Base-by-base conservation (phyloP, 1,284 basidiomycete species). In the Veloporphyrellus conicus region DNA sequence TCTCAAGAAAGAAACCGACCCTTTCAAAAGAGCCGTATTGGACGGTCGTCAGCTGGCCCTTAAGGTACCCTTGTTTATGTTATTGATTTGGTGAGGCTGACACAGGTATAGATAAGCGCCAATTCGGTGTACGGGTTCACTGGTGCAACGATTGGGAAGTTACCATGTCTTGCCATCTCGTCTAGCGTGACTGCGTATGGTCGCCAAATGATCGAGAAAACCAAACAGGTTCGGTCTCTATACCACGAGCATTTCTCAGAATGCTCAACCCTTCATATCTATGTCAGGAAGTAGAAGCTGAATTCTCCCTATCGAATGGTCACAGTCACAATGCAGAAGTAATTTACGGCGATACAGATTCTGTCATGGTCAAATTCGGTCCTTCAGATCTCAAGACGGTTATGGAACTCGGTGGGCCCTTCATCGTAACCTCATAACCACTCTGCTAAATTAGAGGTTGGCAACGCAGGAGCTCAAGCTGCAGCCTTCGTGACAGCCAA, bases 111-210 rank as follows among this genome's bases (percentile, higher is more conserved):
- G 91, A 90, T 97, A 67, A 92, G 88, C 64, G 94, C 93, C 28
- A 98, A 97, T 68, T 98, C 93, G 1, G 94, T 98, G 16, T 97
- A 98, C 58, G 93, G 93, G 25, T 97, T 98, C 66, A 96, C 93
- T 3, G 93, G 93, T 41, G 93, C 93, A 1, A 97, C 94, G 0
- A 79, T 96, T 54, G 94, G 93, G 40, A 96, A 96, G 68, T 72
- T 98, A 11, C 92, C 93, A 1, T 98, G 93, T 72, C 73, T 97
- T 34, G 73, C 90, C 3, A 97, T 98, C 55, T 96, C 93, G 14
- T 95, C 93, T 1, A 93, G 90, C 68, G 80, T 83, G 32, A 97
- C 94, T 0, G 81, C 93, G 0, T 97, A 94, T 67, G 93, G 93
- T 57, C 89, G 94, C 47, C 87, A 95, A 65, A 97, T 97, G 94